Conservation (phyloP, 2,329 filamentous ascomycete species). For the Botrytis aclada region DNA sequence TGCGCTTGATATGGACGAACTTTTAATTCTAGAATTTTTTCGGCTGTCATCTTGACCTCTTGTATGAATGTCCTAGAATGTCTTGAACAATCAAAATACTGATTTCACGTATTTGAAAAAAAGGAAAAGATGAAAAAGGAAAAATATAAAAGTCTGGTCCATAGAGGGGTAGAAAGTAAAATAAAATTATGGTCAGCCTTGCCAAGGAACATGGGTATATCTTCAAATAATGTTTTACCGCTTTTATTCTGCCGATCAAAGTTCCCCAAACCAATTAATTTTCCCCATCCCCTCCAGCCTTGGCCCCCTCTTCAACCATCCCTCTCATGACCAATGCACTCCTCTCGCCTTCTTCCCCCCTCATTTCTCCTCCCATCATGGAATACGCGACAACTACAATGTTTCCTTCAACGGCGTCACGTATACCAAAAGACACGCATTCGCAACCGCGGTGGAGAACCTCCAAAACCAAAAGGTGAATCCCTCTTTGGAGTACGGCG, state of each 20-base stretch:
- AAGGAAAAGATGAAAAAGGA: background rate
- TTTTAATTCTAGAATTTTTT: conserved; percentile 37
- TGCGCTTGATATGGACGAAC: conserved; percentile 33
- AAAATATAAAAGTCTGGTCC: background rate
- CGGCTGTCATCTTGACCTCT: conserved; percentile 3
- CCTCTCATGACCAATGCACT: conserved; percentile 42
- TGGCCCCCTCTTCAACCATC: conserved; percentile 3
- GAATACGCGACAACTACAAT: conserved; percentile 38
- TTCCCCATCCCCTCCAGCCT: conserved; percentile 16
- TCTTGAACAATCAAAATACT: background rate
- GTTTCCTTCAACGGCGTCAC: conserved; percentile 16
- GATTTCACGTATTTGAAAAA: background rate
- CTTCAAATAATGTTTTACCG: background rate
- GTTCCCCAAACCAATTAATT: conserved; percentile 13
- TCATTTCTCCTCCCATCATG: conserved; percentile 44
- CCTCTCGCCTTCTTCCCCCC: conserved; percentile 42
- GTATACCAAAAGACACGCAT: conserved; percentile 25
- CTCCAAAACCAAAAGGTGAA: conserved; percentile 4
- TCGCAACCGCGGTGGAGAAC: conserved; percentile 15
- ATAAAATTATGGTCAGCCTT: conserved; percentile 6
- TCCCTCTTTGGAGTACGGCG: conserved; percentile 10
- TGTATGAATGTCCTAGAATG: background rate
- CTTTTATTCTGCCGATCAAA: conserved; percentile 4
- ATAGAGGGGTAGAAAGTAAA: conserved; percentile 1
- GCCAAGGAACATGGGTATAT: conserved; percentile 8